Conservation (phyloP, 2,329 filamentous ascomycete species). For the Talaromyces verruculosus region DNA sequence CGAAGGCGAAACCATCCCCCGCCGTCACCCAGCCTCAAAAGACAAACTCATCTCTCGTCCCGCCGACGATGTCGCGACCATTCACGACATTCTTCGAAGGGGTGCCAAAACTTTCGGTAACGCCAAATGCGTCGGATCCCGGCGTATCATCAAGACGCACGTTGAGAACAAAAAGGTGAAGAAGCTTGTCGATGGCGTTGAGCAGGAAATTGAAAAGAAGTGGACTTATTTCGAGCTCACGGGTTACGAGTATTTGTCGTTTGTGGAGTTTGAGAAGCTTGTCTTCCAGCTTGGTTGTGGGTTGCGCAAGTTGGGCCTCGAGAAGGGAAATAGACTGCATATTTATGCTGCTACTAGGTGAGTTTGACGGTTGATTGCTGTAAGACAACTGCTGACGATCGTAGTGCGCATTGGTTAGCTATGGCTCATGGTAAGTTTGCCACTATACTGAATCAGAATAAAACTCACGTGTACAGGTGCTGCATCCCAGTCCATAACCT, state of each 20-base stretch:
- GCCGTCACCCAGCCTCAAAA: conserved; percentile 69
- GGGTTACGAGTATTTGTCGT: conserved; percentile 72
- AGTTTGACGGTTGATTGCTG: conserved; percentile 26
- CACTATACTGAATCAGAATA: background rate
- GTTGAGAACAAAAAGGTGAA: conserved; percentile 84
- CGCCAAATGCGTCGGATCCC: conserved; percentile 66
- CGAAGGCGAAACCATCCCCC: conserved; percentile 80
- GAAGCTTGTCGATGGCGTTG: conserved; percentile 80
- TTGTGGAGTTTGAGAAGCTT: conserved; percentile 73
- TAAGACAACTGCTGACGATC: conserved; percentile 1
- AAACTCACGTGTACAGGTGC: conserved; percentile 48
- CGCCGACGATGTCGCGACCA: conserved; percentile 68
- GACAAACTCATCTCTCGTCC: conserved; percentile 68
- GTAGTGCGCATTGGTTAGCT: conserved; percentile 76
- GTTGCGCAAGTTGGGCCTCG: conserved; percentile 71
- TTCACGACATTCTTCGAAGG: conserved; percentile 74
- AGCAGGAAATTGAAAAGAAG: conserved; percentile 80
- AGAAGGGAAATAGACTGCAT: conserved; percentile 68
- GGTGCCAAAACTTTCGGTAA: conserved; percentile 64
- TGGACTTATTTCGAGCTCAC: conserved; percentile 89
- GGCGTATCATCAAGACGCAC: conserved; percentile 74
- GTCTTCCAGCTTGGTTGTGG: conserved; percentile 70
- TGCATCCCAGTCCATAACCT: conserved; percentile 80
- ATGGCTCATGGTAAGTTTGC: conserved; percentile 65
- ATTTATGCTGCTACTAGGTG: conserved; percentile 82